Conservation (phyloP, 768 basidiomycete species). For the Russula lepida region DNA sequence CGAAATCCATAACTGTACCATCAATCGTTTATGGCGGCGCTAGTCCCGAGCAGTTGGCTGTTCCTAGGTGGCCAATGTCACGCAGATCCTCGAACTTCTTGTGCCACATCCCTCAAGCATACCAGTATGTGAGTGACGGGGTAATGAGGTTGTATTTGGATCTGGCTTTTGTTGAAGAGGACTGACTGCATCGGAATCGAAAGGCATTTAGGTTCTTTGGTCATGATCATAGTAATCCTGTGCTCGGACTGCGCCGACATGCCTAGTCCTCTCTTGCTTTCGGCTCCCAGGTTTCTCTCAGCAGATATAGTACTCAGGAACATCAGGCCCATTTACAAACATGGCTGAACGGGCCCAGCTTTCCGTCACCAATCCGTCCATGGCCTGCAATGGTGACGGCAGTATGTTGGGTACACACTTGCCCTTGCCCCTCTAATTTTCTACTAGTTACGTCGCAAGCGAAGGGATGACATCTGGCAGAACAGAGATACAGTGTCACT, state of each 20-base stretch:
- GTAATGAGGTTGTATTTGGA: conserved; percentile 6
- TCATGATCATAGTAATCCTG: conserved; percentile 5
- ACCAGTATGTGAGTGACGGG: neutral
- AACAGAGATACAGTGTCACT: neutral
- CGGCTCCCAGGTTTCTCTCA: conserved; percentile 4
- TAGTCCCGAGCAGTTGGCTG: neutral
- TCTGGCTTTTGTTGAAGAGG: conserved; percentile 9
- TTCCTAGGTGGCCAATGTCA: neutral
- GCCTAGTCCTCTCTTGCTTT: conserved; percentile 1
- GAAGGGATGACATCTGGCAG: neutral
- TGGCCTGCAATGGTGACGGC: conserved; percentile 2
- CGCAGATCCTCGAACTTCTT: neutral
- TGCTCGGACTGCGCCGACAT: conserved; percentile 10
- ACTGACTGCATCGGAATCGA: neutral
- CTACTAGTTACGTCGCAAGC: neutral
- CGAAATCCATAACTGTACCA: conserved; percentile 5
- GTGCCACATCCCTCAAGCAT: neutral
- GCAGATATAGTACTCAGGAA: conserved; percentile 11
- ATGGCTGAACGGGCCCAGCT: neutral
- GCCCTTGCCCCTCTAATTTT: neutral
- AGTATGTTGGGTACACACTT: neutral
- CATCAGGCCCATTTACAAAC: conserved; percentile 6
- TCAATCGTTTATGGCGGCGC: conserved; percentile 15
- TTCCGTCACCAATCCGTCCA: conserved; percentile 7
- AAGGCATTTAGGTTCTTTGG: conserved; percentile 14